Evolutionary conservation across 2,329 filamentous ascomycete genomes (phyloP), one percentile per base, ranked within the genome.

Genomic region (Pseudonectria foliicola): DNA sequence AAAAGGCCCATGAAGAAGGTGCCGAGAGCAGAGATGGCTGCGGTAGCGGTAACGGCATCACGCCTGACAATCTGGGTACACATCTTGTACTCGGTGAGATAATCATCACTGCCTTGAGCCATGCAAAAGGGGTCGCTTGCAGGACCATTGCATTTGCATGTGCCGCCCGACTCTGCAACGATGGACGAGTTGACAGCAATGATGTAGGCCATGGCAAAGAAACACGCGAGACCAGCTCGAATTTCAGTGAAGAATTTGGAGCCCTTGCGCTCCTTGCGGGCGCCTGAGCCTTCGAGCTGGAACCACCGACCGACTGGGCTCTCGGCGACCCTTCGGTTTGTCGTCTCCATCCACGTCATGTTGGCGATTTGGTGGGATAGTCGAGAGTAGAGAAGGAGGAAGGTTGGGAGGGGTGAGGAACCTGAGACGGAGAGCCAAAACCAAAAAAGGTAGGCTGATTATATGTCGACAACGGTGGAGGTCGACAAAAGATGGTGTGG

Each of bases 1-100:
- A 89, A 77, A 2, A 90, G 60, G 13, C 87, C 87, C 82, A 93
- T 88, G 60, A 71, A 80, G 60, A 93, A 88, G n/a, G 78, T 82
- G 3, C 82, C 76, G 30, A 94, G 63, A 16, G 85, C 82, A 11
- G 85, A 73, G 45, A 92, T 89, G 35, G 86, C 86, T 29, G 87
- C 85, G 4, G 87, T 93, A 10, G 82, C 86, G 6, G 87, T 93
- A 35, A 93, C 82, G 26, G 89, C 64, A 54, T 94, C 87, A 23
- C 85, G 77, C 59, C 83, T 82, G 54, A 90, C 57, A 43, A 71
- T 73, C 50, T 69, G 59, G 44, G 67, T 61, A 55, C 83, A 87
- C n/a, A 81, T 60, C 42, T 71, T 55, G 48, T 87, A 87, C 14
- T 73, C 73, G 4, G 65, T 52, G 53, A 84, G 68, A 29, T 42